phyloP scores from a whole-genome alignment of 2,329 filamentous ascomycete species.

The Colletotrichum tabaci region DNA sequence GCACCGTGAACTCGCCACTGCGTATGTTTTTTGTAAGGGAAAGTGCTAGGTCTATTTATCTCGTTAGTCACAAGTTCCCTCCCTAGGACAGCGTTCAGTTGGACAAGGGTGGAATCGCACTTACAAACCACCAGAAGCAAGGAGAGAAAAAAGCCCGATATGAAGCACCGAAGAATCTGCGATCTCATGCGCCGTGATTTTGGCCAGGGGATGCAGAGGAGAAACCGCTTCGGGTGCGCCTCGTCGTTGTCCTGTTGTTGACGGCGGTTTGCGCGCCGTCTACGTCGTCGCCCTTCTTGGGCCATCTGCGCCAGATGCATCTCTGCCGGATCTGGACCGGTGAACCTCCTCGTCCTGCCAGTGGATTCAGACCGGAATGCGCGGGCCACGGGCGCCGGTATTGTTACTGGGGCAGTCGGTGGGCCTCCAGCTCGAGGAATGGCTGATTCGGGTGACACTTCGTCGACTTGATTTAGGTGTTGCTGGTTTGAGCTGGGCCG shows the following conservation, averaged over 20 bases:
- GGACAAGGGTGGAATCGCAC: constrained; percentile 50
- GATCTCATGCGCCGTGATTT: constrained; percentile 67
- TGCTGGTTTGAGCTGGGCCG: constrained; percentile 30
- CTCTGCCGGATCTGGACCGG: constrained; percentile 64
- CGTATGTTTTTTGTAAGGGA: constrained; percentile 75
- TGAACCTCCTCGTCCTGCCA: constrained; percentile 46
- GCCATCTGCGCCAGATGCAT: constrained; percentile 62
- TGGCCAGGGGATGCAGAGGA: constrained; percentile 70
- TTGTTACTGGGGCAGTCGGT: constrained; percentile 11
- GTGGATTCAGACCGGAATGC: constrained; percentile 20
- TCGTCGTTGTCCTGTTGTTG: constrained; percentile 41
- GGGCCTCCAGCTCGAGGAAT: constrained; percentile 17
- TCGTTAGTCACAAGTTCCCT: constrained; percentile 13
- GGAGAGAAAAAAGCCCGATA: constrained; percentile 75
- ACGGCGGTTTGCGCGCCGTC: constrained; percentile 45
- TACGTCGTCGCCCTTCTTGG: constrained; percentile 56
- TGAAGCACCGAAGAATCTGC: constrained; percentile 72
- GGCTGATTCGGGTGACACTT: constrained; percentile 33
- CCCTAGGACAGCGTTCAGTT: not conserved
- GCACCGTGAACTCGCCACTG: constrained; percentile 81
- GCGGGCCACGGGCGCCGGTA: constrained; percentile 31
- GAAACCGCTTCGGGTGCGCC: constrained; percentile 58
- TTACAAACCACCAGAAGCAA: constrained; percentile 76
- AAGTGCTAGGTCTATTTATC: constrained; percentile 77
- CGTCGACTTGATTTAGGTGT: constrained; percentile 44